phyloP scores from a whole-genome alignment of 441 rosid species.

The Euphorbia celastroides region DNA sequence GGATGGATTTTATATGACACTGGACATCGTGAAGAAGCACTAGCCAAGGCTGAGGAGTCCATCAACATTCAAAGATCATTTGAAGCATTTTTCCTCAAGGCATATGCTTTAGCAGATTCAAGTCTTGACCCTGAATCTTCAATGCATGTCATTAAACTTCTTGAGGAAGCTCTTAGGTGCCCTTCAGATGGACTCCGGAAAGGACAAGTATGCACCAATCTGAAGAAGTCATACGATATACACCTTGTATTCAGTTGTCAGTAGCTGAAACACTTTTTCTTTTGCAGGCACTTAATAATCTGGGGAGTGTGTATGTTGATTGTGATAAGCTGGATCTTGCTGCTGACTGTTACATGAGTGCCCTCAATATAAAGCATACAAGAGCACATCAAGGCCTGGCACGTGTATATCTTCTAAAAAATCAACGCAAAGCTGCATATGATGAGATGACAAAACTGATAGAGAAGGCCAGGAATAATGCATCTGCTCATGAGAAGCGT shows the following conservation, averaged over 20 bases:
- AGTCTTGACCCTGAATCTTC: conserved; percentile 70
- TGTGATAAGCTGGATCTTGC: conserved; percentile 90
- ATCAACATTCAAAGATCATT: conserved; percentile 84
- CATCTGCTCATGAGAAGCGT: conserved; percentile 92
- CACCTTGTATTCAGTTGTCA: conserved; percentile 3
- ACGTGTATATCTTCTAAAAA: conserved; percentile 78
- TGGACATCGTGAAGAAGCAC: conserved; percentile 93
- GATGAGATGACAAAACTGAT: conserved; percentile 97
- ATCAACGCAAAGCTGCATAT: conserved; percentile 77
- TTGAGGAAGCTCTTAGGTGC: conserved; percentile 92
- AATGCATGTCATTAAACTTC: conserved; percentile 61
- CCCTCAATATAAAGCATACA: conserved; percentile 91
- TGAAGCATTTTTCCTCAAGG: conserved; percentile 97
- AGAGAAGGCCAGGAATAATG: conserved; percentile 85
- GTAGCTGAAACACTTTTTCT: conserved; percentile 7
- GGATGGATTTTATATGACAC: conserved; percentile 97
- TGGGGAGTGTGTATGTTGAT: conserved; percentile 85
- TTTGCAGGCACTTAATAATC: conserved; percentile 84
- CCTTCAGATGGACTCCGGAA: conserved; percentile 99
- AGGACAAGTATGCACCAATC: conserved; percentile 68
- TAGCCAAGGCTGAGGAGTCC: conserved; percentile 89
- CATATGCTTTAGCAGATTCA: conserved; percentile 80
- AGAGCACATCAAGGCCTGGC: conserved; percentile 98
- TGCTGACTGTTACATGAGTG: conserved; percentile 81
- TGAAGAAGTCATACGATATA: conserved; percentile 6